Base-by-base conservation (phyloP, 495 filamentous ascomycete genomes). In the Aspergillus nanangensis region DNA sequence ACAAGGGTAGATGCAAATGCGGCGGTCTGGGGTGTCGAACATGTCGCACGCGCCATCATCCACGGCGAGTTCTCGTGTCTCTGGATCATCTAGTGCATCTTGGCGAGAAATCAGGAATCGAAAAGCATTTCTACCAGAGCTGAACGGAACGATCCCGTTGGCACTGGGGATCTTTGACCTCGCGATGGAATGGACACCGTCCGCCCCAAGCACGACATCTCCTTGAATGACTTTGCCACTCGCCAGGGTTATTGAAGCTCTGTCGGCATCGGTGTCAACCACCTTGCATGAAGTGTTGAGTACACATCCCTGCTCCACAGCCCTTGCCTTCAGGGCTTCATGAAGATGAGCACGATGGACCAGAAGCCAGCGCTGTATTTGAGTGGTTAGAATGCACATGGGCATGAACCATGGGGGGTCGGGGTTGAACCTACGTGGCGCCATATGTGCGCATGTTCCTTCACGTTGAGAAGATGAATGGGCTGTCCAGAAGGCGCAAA, bases 1-100 rank as follows among this genome's bases (percentile, higher is more conserved):
- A 41, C 72, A 79, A 0, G 80, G 79, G 44, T 85, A 86, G 49
- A 82, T 74, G 41, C 84, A 72, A 3, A 84, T 63, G 0, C 79
- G 61, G 14, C 72, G 63, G 36, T 84, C 78, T 0, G 54, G 37
- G 0, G 48, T 70, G 33, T 71, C 74, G 66, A 72, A 80, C 47
- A 84, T 74, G 23, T 50, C 45, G 11, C 82, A 55, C 0, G 75
- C 55, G 10, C 74, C 70, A 13, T 55, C 45, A 11, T 64, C 51
- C 22, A 69, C 37, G 5, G 66, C 67, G 14, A 75, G 55, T 0
- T 63, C 60, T 10, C 55, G 62, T 0, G 75, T 77, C 13, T 66
- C 60, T 0, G 76, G 66, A 46, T 82, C 75, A 20, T 63, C 65
- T 4, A 65, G 54, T 1, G 72, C 71, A 8, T 58, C 53, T 22